phyloP scores from a whole-genome alignment of 2,329 filamentous ascomycete genomes.

The Pyricularia grisea region DNA sequence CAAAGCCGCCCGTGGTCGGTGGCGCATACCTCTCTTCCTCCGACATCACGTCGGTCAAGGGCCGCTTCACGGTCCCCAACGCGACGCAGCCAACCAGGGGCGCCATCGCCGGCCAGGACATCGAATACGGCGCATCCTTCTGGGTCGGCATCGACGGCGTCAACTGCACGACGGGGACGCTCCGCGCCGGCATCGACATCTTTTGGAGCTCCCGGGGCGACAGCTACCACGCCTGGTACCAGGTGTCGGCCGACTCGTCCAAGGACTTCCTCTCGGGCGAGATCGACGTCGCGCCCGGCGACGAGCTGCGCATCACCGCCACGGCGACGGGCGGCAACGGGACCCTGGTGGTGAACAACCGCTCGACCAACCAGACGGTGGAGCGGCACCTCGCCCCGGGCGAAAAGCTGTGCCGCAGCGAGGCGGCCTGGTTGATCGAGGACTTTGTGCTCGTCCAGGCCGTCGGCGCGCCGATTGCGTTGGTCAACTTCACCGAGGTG shows the following conservation, averaged over 20 bases:
- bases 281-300: background rate
- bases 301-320: background rate
- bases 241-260: background rate
- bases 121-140: conserved; percentile 1
- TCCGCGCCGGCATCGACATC: conserved; percentile 5
- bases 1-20: background rate
- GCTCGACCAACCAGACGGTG: conserved; percentile 3
- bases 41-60: background rate
- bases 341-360: background rate
- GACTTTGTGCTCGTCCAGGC: conserved; percentile 5
- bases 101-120: background rate
- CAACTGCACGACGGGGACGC: background rate
- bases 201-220: conserved; percentile 4
- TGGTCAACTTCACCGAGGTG: background rate
- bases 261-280: background rate
- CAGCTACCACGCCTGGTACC: conserved; percentile 5
- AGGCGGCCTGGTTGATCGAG: conserved; percentile 3
- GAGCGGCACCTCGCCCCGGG: background rate
- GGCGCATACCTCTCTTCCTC: background rate
- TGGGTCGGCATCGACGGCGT: conserved; percentile 5
- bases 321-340: background rate
- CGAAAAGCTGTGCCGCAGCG: conserved; percentile 3
- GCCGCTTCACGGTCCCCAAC: background rate
- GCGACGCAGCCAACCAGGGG: conserved; percentile 2
- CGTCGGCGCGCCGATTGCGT: background rate